phyloP scores from a whole-genome alignment of 345 rosid species.

The Citrus glauca region DNA sequence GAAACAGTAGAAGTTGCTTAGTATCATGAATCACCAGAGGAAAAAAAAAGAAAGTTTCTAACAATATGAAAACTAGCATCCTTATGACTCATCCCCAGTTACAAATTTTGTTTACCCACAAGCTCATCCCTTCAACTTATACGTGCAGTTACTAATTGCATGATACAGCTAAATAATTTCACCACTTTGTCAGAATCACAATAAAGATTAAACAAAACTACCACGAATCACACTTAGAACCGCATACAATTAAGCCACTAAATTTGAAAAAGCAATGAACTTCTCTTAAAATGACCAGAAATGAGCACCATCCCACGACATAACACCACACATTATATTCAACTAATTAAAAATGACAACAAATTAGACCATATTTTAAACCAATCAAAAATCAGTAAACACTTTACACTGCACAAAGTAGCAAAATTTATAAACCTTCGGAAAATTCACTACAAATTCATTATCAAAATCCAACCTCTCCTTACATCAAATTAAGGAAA shows the following conservation, averaged over 20 bases:
- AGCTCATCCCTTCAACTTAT: neutral
- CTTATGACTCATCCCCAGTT: neutral
- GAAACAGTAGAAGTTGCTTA: neutral
- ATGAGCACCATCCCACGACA: neutral
- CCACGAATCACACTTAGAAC: neutral
- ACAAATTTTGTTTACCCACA: neutral
- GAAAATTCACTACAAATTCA: neutral
- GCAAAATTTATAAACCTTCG: neutral
- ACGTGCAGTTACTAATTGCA: neutral
- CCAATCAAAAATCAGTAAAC: neutral
- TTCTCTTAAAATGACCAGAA: neutral
- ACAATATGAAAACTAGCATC: neutral
- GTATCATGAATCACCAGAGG: neutral
- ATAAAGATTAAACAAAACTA: neutral
- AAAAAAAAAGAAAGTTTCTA: neutral
- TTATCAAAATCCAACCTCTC: neutral
- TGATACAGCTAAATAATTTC: neutral
- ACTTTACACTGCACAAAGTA: neutral
- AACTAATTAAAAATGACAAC: neutral
- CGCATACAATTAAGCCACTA: neutral
- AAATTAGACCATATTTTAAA: neutral
- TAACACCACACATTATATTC: neutral
- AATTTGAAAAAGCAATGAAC: neutral
- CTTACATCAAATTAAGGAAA: too few species aligned
- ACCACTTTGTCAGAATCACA: neutral